Conservation (phyloP, 2,329 filamentous ascomycete genomes). For the Pseudogymnoascus sp. region DNA sequence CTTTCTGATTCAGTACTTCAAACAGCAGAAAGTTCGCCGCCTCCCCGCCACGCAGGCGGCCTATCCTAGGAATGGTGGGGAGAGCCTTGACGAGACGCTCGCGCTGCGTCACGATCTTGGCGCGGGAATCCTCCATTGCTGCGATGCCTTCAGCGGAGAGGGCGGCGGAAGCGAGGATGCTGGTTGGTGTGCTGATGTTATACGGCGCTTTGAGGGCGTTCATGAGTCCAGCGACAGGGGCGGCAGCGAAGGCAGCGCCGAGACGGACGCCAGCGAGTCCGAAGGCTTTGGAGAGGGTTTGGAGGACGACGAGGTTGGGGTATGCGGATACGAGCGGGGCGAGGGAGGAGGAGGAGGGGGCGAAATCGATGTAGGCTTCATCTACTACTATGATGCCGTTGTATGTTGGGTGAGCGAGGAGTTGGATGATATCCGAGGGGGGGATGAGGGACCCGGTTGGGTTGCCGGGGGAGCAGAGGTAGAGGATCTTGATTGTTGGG, state of each 20-base stretch:
- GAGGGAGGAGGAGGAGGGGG: conserved; percentile 67
- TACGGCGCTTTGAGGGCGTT: conserved; percentile 96
- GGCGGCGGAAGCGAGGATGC: conserved; percentile 68
- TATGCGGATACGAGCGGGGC: conserved; percentile 88
- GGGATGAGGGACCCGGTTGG: conserved; percentile 74
- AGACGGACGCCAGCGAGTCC: conserved; percentile 89
- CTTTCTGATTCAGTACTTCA: conserved; percentile 69
- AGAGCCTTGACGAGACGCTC: conserved; percentile 68
- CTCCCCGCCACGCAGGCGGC: conserved; percentile 69
- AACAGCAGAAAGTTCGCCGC: conserved; percentile 87
- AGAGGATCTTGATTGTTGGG: conserved; percentile 72
- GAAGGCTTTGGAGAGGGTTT: conserved; percentile 97
- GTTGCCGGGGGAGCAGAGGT: conserved; percentile 92
- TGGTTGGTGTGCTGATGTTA: conserved; percentile 86
- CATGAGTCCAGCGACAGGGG: conserved; percentile 67
- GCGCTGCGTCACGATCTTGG: conserved; percentile 67
- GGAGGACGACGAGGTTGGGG: conserved; percentile 95
- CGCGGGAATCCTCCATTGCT: conserved; percentile 64
- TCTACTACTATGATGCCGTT: conserved; percentile 91
- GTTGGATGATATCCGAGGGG: conserved; percentile 63
- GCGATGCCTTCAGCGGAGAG: conserved; percentile 59
- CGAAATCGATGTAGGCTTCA: conserved; percentile 95
- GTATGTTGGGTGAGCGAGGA: conserved; percentile 84
- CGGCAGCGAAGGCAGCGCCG: conserved; percentile 73
- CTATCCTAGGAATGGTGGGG: conserved; percentile 68